Conservation (phyloP, 345 rosid species). For the Populus tremula region DNA sequence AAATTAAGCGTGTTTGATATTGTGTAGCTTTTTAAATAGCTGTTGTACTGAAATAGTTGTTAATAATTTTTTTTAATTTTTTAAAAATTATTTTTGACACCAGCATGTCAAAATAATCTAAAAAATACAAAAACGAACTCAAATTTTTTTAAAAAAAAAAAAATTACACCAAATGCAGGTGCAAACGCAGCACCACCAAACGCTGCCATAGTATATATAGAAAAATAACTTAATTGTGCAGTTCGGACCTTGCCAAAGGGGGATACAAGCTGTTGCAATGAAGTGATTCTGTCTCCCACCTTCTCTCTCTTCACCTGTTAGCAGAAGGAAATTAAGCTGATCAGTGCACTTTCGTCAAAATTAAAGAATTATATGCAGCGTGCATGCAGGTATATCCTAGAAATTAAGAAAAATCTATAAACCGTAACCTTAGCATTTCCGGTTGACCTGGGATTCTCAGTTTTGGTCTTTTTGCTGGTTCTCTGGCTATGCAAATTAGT, state of each 20-base stretch:
- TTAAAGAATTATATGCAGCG: background rate
- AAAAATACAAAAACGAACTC: too few species aligned
- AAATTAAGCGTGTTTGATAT: too few species aligned
- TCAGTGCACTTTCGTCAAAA: background rate
- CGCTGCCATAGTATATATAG: too few species aligned
- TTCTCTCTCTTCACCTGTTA: slow-evolving; percentile 57
- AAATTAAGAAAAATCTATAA: background rate
- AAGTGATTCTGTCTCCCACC: slow-evolving; percentile 73
- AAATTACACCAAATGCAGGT: too few species aligned
- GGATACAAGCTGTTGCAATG: slow-evolving; percentile 84
- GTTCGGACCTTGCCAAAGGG: slow-evolving; percentile 80
- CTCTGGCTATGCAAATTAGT: slow-evolving; percentile 28
- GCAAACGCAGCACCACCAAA: too few species aligned
- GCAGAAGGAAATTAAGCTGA: background rate
- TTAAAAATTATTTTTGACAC: too few species aligned
- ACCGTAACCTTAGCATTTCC: slow-evolving; percentile 48
- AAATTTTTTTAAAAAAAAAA: too few species aligned
- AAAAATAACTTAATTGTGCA: background rate
- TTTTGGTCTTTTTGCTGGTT: slow-evolving; percentile 43
- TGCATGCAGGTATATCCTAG: background rate
- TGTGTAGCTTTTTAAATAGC: too few species aligned
- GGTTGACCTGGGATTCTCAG: slow-evolving; percentile 42
- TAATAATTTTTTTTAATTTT: too few species aligned
- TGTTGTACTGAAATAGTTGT: too few species aligned
- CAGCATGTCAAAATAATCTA: too few species aligned